A percentile compares a stretch with the other conserved stretches of the same genome.
phyloP scores from a whole-genome alignment of 1,284 basidiomycete species.

The Ceratobasidium sp. region DNA sequence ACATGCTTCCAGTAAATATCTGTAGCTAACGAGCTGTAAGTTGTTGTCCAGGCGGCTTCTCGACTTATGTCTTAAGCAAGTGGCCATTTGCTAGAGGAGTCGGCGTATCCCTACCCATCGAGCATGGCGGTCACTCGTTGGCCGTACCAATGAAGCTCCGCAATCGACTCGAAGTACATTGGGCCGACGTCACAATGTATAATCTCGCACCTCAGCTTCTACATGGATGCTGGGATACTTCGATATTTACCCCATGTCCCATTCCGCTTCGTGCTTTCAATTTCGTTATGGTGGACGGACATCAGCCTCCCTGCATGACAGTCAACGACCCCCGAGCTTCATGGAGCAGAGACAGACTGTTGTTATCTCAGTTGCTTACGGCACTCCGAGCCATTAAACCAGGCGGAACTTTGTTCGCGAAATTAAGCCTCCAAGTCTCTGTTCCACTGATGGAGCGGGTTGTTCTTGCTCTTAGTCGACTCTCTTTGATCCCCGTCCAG shows the following conservation, averaged over 20 bases:
- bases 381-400: conserved; percentile 53
- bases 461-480: conserved; percentile 53
- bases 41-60: conserved; percentile 45
- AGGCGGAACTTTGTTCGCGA: conserved; percentile 57
- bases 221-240: conserved; percentile 33
- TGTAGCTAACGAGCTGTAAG: conserved; percentile 5
- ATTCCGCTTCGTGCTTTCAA: conserved; percentile 51
- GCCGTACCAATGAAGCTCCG: conserved; percentile 27
- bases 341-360: conserved; percentile 52
- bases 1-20: not conserved
- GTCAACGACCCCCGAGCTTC: conserved; percentile 20
- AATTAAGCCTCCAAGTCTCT: conserved; percentile 56
- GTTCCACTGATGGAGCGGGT: conserved; percentile 54
- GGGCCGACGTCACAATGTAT: conserved; percentile 43
- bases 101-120: conserved; percentile 43
- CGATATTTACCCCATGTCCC: conserved; percentile 32
- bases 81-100: conserved; percentile 30
- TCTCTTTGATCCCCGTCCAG: conserved; percentile 19
- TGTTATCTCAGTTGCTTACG: conserved; percentile 57
- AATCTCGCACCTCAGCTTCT: conserved; percentile 33
- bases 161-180: conserved; percentile 38
- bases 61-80: conserved; percentile 41
- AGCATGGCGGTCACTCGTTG: conserved; percentile 43
- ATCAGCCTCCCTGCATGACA: conserved; percentile 51
- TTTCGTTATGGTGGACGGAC: conserved; percentile 58